Evolutionary conservation across 2,329 filamentous ascomycete genomes (phyloP).

Genomic region (Fusarium mexicanum): DNA sequence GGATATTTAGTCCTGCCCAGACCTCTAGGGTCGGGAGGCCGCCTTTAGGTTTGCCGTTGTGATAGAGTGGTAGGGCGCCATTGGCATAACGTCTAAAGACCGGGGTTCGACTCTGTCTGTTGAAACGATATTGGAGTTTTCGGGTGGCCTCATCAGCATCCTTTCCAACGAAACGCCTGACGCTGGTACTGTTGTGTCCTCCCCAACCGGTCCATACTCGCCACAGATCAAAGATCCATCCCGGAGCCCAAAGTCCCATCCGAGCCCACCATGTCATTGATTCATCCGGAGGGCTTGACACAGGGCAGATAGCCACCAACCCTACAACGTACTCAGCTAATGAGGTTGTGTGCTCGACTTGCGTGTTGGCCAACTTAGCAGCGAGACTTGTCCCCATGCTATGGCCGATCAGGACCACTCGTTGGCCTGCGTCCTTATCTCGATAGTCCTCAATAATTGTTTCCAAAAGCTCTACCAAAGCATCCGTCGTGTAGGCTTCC

Average conservation of each 20-base stretch:
- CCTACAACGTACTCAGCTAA: slow-evolving; percentile 76
- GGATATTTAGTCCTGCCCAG: slow-evolving; percentile 78
- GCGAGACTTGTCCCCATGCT: slow-evolving; percentile 89
- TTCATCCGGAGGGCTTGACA: slow-evolving; percentile 69
- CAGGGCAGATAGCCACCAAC: slow-evolving; percentile 83
- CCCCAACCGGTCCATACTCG: slow-evolving; percentile 82
- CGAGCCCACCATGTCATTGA: slow-evolving; percentile 56
- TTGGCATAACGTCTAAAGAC: slow-evolving; percentile 85
- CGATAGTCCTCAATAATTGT: slow-evolving; percentile 78
- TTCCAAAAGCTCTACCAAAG: slow-evolving; percentile 78
- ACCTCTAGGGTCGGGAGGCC: slow-evolving; percentile 75
- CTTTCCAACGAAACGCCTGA: slow-evolving; percentile 78
- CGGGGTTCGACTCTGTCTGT: slow-evolving; percentile 82
- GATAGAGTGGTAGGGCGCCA: slow-evolving; percentile 72
- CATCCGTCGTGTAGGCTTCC: slow-evolving; percentile 82
- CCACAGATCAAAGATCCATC: slow-evolving; percentile 78
- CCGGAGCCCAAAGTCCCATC: slow-evolving; percentile 74
- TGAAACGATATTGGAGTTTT: slow-evolving; percentile 76
- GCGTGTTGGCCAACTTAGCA: slow-evolving; percentile 69
- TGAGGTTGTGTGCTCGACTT: slow-evolving; percentile 55
- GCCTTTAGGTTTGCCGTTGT: slow-evolving; percentile 61
- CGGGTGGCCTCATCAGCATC: slow-evolving; percentile 73
- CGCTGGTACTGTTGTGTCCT: slow-evolving; percentile 80
- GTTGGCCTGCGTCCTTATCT: slow-evolving; percentile 71
- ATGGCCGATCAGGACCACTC: slow-evolving; percentile 84